Conservation (phyloP, 495 filamentous ascomycete species). For the Aspergillus incahuasiensis region DNA sequence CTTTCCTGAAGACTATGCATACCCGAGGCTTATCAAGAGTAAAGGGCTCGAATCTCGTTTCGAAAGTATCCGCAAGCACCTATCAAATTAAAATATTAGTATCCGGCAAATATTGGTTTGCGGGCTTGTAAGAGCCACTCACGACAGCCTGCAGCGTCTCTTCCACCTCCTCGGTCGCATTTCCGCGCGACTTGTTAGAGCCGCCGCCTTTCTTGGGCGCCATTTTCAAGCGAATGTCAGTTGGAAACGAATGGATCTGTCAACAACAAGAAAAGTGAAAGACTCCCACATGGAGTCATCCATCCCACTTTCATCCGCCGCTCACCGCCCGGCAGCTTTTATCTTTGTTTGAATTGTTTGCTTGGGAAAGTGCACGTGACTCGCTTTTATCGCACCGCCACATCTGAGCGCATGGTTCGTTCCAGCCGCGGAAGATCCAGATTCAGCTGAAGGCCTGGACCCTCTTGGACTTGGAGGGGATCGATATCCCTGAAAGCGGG, state of each 20-base stretch:
- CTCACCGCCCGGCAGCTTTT: conserved; percentile 8
- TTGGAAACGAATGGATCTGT: background rate
- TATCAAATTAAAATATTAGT: conserved; percentile 25
- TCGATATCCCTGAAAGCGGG: conserved; percentile 16
- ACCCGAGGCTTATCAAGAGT: conserved; percentile 85
- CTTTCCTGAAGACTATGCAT: conserved; percentile 24
- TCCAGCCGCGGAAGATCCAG: conserved; percentile 25
- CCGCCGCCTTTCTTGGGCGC: conserved; percentile 54
- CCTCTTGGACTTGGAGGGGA: conserved; percentile 23
- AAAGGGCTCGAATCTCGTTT: conserved; percentile 86
- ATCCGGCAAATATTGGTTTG: conserved; percentile 13
- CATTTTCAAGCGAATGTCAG: conserved; percentile 24
- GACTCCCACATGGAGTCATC: conserved; percentile 31
- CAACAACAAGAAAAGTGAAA: conserved; percentile 27
- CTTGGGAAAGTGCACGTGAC: conserved; percentile 10
- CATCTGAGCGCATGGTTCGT: background rate
- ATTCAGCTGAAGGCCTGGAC: conserved; percentile 29
- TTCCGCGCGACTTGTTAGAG: conserved; percentile 58
- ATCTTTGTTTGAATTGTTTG: conserved; percentile 33
- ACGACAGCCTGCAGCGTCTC: conserved; percentile 90
- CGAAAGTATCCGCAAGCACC: conserved; percentile 89
- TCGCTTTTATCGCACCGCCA: conserved; percentile 5
- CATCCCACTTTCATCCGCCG: conserved; percentile 17
- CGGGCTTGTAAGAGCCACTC: conserved; percentile 24
- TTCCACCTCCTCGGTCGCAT: conserved; percentile 63